Percentiles rank a stretch among this genome's conserved stretches.
These are phyloP conservation scores for Gliomastix tumulicola DNA, from an alignment of 2,329 filamentous ascomycete genomes.

Conservation along the genomic window DNA sequence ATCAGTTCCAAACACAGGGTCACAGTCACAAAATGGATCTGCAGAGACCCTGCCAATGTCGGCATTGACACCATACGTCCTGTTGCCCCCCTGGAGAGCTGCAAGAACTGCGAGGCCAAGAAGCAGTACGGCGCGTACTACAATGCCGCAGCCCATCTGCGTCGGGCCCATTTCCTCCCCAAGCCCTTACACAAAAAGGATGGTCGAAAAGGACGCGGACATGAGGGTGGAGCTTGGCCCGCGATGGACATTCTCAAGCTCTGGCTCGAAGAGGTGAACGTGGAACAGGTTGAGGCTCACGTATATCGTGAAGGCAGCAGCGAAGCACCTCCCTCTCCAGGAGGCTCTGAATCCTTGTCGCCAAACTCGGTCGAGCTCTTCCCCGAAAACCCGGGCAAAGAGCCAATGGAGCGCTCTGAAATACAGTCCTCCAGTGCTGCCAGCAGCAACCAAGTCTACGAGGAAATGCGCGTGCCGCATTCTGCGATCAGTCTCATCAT, in stretches of 20 bases:
- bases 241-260: constrained; percentile 49
- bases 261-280: constrained; percentile 53
- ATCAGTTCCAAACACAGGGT: constrained; percentile 56
- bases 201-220: constrained; percentile 48
- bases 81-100: constrained; percentile 64
- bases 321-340: no score
- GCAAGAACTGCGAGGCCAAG: constrained; percentile 70
- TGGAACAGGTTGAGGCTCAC: no score
- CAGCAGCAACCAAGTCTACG: no score
- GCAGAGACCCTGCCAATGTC: constrained; percentile 40
- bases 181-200: constrained; percentile 41
- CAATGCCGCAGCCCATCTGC: constrained; percentile 86
- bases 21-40: constrained; percentile 49
- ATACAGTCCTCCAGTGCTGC: no score
- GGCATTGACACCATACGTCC: constrained; percentile 37
- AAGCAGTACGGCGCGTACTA: constrained; percentile 91
- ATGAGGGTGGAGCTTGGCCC: constrained; percentile 46
- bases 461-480: no score
- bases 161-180: constrained; percentile 79
- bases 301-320: no score
- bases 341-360: no score
- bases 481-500: no score
- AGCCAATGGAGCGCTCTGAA: no score
- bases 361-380: no score
- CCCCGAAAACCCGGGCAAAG: no score